Base-by-base conservation (phyloP, 2,329 filamentous ascomycete species). In the Alternaria brassicicola region DNA sequence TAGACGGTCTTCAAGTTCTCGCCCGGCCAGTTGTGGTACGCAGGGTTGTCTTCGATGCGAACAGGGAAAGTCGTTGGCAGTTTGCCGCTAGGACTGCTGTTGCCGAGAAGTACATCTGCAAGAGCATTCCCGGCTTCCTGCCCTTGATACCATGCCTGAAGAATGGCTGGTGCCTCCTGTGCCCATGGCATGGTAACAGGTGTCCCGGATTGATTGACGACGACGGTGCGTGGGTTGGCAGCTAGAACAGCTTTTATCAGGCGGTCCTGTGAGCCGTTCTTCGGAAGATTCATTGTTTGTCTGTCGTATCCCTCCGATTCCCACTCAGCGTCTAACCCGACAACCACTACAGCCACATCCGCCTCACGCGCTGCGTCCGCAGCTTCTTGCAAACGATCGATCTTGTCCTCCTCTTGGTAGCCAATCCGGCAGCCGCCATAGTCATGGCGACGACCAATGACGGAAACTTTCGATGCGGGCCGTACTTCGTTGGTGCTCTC, bases 71-170 rank as follows among this genome's bases (percentile, higher is more conserved):
- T 89, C 21, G 93, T 81, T 0, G 90, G 89, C 1, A 93, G 82
- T 74, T 93, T 93, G 13, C 87, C 91, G 59, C 86, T 88, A 0
- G 91, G 91, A 71, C 90, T 93, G 45, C 86, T 84, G 61, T 88
- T 85, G 46, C 90, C 89, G 63, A 91, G 90, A 0, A 94, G 81
- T 1, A 94, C 83, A 64, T 94, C 91, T 0, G 89, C 90, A 61
- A 96, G 89, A 10, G 88, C 88, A 70, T 93, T 92, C 6, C 91
- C 92, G 5, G 89, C 89, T 79, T 95, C 91, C 69, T 95, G 92
- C n/a, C 92, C 91, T 59, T 91, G 90, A 69, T 93, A 95, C 90
- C 91, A 95, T 7, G 90, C 85, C 71, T 92, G 89, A 1, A 93
- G 70, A 28, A 92, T 86, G 1, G 88, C 85, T 3, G 88, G 85